Conservation (phyloP, 2,329 filamentous ascomycete species). For the Colletotrichum tabaci region DNA sequence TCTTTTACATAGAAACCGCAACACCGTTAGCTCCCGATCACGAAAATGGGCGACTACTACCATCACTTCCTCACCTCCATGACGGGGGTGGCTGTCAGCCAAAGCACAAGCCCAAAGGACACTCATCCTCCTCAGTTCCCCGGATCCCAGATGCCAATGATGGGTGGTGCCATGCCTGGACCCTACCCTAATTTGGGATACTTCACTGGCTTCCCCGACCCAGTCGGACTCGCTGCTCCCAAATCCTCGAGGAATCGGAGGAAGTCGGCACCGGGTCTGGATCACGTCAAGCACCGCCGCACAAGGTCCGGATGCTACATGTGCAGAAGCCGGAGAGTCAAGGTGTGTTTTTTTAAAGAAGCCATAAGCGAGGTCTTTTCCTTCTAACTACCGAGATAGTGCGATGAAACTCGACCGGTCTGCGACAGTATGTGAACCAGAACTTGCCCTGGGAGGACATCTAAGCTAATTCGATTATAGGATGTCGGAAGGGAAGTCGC, state of each 20-base stretch:
- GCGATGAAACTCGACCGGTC: constrained; percentile 88
- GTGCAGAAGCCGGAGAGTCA: constrained; percentile 90
- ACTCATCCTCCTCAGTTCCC: constrained; percentile 55
- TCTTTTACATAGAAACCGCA: constrained; percentile 9
- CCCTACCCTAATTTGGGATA: constrained; percentile 65
- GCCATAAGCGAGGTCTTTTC: background rate
- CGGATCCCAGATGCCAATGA: constrained; percentile 49
- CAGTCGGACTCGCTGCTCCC: constrained; percentile 62
- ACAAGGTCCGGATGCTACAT: constrained; percentile 96
- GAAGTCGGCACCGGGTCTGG: constrained; percentile 66
- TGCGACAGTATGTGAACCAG: constrained; percentile 77
- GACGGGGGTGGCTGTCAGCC: constrained; percentile 59
- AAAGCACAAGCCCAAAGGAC: constrained; percentile 57
- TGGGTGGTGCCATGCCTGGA: constrained; percentile 54
- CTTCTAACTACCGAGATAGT: constrained; percentile 67
- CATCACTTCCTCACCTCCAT: constrained; percentile 69
- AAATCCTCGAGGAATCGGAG: constrained; percentile 66
- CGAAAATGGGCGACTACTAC: constrained; percentile 70
- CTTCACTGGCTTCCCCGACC: constrained; percentile 66
- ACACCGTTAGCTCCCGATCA: constrained; percentile 8
- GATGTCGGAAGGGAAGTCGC: constrained; percentile 91
- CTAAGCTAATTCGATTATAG: constrained; percentile 59
- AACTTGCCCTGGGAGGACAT: constrained; percentile 36
- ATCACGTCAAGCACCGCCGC: constrained; percentile 91
- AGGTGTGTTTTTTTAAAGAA: constrained; percentile 61